Conservation (phyloP, 257 asterid genomes). For the Anisodus tanguticus region DNA sequence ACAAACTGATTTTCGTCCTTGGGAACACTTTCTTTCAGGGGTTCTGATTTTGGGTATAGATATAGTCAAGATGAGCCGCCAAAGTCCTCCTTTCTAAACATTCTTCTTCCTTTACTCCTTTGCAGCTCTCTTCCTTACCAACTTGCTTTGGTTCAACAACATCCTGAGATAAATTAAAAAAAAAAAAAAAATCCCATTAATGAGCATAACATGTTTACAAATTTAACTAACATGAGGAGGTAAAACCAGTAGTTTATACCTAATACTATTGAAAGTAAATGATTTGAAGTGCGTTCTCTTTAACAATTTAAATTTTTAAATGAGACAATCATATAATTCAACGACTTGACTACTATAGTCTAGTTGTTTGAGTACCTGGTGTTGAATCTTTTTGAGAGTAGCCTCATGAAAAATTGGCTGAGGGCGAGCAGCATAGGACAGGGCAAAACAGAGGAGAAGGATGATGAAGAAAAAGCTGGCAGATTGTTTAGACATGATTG, state of each 20-base stretch:
- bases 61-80: slow-evolving; percentile 68
- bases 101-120: slow-evolving; percentile 52
- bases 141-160: slow-evolving; percentile 22
- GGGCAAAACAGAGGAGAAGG: slow-evolving; percentile 52
- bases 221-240: background rate
- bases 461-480: slow-evolving; percentile 44
- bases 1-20: background rate
- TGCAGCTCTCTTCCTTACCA: slow-evolving; percentile 49
- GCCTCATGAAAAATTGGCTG: slow-evolving; percentile 35
- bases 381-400: slow-evolving; percentile 26
- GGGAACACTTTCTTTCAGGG: slow-evolving; percentile 21
- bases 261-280: too few relatives aligned
- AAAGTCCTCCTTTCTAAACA: slow-evolving; percentile 72
- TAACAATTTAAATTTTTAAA: background rate
- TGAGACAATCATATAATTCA: background rate
- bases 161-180: slow-evolving; percentile 16
- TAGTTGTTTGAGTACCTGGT: background rate
- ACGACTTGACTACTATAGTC: background rate
- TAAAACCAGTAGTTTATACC: background rate
- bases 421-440: slow-evolving; percentile 57
- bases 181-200: background rate
- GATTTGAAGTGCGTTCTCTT: background rate
- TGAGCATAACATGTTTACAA: background rate
- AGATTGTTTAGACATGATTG: slow-evolving; percentile 52
- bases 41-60: slow-evolving; percentile 57